A percentile compares a stretch with the other conserved stretches of the same genome.
Evolutionary conservation across 148 eudicot genomes (phyloP).

Genomic region (Fagopyrum tataricum): DNA sequence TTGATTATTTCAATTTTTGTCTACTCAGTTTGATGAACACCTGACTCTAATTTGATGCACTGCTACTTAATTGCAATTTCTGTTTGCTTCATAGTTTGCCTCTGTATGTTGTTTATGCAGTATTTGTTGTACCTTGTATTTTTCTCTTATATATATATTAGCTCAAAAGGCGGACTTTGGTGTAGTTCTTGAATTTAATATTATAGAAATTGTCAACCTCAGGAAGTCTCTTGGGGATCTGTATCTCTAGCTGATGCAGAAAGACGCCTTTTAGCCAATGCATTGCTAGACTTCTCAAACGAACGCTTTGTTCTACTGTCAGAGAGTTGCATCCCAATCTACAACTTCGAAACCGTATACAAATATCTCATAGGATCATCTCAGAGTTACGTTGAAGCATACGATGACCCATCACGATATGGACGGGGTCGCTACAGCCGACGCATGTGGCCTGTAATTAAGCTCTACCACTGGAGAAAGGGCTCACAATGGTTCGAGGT

Average conservation of each 20-base stretch:
- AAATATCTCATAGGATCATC: constrained; percentile 49
- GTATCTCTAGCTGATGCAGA: constrained; percentile 66
- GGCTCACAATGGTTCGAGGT: constrained; percentile 88
- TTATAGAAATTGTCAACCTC: constrained; percentile 17
- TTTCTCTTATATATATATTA: background rate
- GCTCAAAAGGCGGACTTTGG: background rate
- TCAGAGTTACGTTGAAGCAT: constrained; percentile 64
- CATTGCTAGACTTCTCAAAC: constrained; percentile 76
- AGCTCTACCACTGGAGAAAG: constrained; percentile 66
- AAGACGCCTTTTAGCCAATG: constrained; percentile 72
- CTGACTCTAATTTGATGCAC: too few relatives aligned
- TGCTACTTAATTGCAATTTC: too few relatives aligned
- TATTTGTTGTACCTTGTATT: background rate
- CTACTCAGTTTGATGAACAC: background rate
- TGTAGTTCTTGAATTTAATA: background rate
- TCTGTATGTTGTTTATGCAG: background rate
- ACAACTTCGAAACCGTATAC: constrained; percentile 65
- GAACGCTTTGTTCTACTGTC: constrained; percentile 75
- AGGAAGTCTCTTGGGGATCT: constrained; percentile 75
- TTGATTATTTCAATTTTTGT: background rate
- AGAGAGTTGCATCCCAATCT: constrained; percentile 78
- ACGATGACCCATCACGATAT: constrained; percentile 61
- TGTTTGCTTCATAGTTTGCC: too few relatives aligned
- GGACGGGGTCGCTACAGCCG: constrained; percentile 82
- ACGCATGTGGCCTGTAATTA: constrained; percentile 51